Conservation (phyloP, 208 protist genomes). For the Naegleria lovaniensis region DNA sequence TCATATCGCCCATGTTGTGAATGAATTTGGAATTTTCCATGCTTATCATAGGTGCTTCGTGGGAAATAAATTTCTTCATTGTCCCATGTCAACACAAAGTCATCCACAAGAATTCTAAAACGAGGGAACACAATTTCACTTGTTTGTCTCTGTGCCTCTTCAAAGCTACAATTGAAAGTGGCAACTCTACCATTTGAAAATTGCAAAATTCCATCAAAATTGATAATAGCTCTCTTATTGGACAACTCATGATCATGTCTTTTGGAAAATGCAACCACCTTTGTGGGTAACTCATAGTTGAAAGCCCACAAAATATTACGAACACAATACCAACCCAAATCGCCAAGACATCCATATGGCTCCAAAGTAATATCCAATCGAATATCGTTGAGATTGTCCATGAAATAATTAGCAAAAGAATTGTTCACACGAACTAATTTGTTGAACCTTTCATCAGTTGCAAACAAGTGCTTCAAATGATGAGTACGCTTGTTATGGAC, state of each 20-base stretch:
- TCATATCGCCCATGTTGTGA: background rate
- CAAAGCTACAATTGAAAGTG: background rate
- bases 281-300: background rate
- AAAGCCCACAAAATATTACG: slow-evolving; percentile 8
- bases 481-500: slow-evolving; percentile 1
- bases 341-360: background rate
- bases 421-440: background rate
- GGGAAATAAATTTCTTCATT: background rate
- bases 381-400: background rate
- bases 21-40: background rate
- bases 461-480: background rate
- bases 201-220: background rate
- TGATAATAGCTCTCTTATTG: background rate
- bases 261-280: background rate
- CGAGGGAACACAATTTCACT: background rate
- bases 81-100: background rate
- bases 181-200: background rate
- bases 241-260: background rate
- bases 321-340: slow-evolving; percentile 13
- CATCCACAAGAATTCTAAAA: background rate
- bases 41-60: background rate
- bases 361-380: background rate
- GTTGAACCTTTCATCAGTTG: background rate
- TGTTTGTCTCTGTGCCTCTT: background rate
- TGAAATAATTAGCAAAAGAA: background rate